Percentiles rank a stretch among this genome's conserved stretches.
phyloP scores from a whole-genome alignment of 306 rosid genomes.

The Quercus wislizeni region DNA sequence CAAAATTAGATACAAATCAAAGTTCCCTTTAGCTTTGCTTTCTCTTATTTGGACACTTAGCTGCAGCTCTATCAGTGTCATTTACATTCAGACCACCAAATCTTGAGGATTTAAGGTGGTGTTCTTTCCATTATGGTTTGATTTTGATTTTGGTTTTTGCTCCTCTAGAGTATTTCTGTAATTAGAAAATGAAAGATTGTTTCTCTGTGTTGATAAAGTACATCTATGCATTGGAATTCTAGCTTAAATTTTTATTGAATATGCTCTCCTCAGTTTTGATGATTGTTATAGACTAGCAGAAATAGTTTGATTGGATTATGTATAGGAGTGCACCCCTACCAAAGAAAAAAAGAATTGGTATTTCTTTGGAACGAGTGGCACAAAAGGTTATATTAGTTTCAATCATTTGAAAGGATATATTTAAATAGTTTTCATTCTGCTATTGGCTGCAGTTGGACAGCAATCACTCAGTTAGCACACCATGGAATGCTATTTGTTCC shows the following conservation, averaged over 20 bases:
- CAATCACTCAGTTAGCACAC: conserved; percentile 88
- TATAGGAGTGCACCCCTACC: conserved; percentile 9
- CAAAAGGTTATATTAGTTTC: neutral
- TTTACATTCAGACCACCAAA: conserved; percentile 11
- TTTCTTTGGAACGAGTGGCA: neutral
- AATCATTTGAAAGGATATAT: neutral
- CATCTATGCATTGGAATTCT: neutral
- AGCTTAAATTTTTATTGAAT: no score
- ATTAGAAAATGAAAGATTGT: neutral
- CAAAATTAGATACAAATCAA: neutral
- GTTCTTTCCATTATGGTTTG: neutral
- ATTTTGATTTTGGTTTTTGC: neutral
- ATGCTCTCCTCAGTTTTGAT: neutral
- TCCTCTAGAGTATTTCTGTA: neutral
- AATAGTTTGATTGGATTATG: conserved; percentile 1
- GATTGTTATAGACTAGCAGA: neutral
- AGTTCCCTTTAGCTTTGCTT: no score
- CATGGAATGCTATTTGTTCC: conserved; percentile 99
- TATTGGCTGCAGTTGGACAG: conserved; percentile 81
- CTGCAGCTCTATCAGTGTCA: neutral
- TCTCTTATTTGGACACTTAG: neutral
- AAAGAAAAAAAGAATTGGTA: neutral
- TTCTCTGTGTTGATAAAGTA: conserved; percentile 1
- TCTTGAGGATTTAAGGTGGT: neutral
- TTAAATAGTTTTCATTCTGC: conserved; percentile 5